Conservation (phyloP, 2,329 filamentous ascomycete genomes). For the Aspergillus felis region DNA sequence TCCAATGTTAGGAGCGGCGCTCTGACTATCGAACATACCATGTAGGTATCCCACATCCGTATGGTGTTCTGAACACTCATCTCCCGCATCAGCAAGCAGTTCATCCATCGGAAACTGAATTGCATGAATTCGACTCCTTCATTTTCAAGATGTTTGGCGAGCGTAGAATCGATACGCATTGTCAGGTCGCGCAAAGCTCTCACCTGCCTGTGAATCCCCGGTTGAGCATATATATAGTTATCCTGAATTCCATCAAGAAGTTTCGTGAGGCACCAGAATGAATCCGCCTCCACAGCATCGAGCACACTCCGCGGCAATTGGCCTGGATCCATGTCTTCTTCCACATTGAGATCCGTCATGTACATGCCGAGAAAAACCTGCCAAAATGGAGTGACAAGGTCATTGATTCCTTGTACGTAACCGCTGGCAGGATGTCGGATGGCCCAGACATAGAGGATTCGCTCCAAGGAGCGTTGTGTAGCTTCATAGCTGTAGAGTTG, state of each 20-base stretch:
- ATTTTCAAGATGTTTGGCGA: constrained; percentile 83
- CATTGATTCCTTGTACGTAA: constrained; percentile 98
- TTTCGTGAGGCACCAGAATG: constrained; percentile 98
- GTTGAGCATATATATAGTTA: constrained; percentile 97
- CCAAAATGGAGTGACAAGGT: constrained; percentile 96
- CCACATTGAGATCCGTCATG: constrained; percentile 88
- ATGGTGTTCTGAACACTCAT: constrained; percentile 96
- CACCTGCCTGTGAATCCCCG: constrained; percentile 93
- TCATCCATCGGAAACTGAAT: constrained; percentile 99
- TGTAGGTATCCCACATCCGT: constrained; percentile 99
- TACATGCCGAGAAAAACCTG: constrained; percentile 94
- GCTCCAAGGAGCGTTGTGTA: constrained; percentile 87
- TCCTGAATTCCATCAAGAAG: constrained; percentile 98
- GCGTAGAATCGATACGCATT: constrained; percentile 74
- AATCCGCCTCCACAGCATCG: constrained; percentile 95
- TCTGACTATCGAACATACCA: constrained; percentile 54
- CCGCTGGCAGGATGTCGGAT: constrained; percentile 95
- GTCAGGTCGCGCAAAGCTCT: constrained; percentile 84
- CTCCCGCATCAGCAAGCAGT: constrained; percentile 95
- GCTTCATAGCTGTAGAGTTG: constrained; percentile 94
- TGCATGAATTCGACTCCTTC: constrained; percentile 98
- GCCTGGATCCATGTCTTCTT: constrained; percentile 93
- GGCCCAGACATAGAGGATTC: constrained; percentile 96
- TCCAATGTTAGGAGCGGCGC: not conserved
- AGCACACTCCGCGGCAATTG: constrained; percentile 86